Conservation (phyloP, 2,329 filamentous ascomycete species). For the Cordyceps sp. region DNA sequence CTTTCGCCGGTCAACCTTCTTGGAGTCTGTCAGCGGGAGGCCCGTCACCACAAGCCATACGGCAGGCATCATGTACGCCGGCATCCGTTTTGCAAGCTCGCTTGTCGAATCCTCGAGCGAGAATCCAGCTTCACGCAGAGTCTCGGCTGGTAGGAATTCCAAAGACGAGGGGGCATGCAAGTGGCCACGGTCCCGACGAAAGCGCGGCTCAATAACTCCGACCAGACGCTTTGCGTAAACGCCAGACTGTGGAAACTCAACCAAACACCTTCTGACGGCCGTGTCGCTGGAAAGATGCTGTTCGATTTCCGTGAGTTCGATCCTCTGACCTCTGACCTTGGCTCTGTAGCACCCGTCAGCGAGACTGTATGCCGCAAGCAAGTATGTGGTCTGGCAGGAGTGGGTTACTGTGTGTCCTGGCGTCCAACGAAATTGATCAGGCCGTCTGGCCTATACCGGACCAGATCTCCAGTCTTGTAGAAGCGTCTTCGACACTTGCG, state of each 20-base stretch:
- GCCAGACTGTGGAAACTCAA: background rate
- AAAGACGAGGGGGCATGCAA: background rate
- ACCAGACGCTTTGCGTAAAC: background rate
- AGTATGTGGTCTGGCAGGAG: background rate
- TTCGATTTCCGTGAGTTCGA: conserved; percentile 1
- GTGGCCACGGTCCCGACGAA: background rate
- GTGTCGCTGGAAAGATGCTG: background rate
- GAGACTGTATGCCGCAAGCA: too few species aligned
- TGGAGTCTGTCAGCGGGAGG: conserved; percentile 1
- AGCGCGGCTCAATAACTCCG: background rate
- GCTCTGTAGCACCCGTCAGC: background rate
- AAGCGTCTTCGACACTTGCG: conserved; percentile 4
- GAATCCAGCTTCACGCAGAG: background rate
- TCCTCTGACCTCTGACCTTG: conserved; percentile 1
- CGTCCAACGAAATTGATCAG: conserved; percentile 28
- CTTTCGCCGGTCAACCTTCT: background rate
- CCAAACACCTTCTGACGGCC: background rate
- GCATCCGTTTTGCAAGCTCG: background rate
- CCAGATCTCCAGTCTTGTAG: conserved; percentile 32
- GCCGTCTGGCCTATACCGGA: conserved; percentile 21
- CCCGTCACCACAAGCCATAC: background rate
- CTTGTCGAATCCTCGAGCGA: background rate
- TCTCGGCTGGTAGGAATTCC: background rate
- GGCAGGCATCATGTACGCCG: background rate
- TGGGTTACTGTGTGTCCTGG: conserved; percentile 29